A percentile compares a stretch with the other conserved stretches of the same genome.
Evolutionary conservation across 257 asterid genomes (phyloP).

Genomic region (Phtheirospermum japonicum): DNA sequence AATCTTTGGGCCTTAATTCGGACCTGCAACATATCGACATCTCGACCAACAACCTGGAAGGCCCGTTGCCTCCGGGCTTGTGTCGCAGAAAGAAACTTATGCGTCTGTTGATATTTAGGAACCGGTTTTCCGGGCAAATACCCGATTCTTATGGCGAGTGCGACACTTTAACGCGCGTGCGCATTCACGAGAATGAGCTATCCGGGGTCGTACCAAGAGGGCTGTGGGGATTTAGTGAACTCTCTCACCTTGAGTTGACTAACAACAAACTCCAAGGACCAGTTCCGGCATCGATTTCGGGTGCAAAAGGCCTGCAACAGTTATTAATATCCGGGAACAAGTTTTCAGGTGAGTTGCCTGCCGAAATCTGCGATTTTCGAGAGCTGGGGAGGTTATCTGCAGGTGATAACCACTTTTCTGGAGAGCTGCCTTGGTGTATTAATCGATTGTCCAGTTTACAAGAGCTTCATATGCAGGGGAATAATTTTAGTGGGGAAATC

Average conservation of each 20-base stretch:
- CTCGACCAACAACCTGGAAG: slow-evolving; percentile 58
- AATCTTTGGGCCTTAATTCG: slow-evolving; percentile 57
- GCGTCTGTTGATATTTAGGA: slow-evolving; percentile 42
- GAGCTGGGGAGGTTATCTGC: slow-evolving; percentile 44
- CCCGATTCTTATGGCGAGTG: slow-evolving; percentile 74
- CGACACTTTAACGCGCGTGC: slow-evolving; percentile 44
- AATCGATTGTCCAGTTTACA: slow-evolving; percentile 42
- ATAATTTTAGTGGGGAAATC: slow-evolving; percentile 53
- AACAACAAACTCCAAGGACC: slow-evolving; percentile 62
- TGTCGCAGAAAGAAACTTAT: slow-evolving; percentile 49
- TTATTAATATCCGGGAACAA: slow-evolving; percentile 52
- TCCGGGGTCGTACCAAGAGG: slow-evolving; percentile 57
- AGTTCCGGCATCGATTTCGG: slow-evolving; percentile 48
- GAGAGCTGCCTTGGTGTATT: slow-evolving; percentile 64
- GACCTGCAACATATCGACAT: slow-evolving; percentile 61
- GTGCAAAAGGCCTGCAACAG: slow-evolving; percentile 41
- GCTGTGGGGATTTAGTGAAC: slow-evolving; percentile 56
- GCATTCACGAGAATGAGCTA: slow-evolving; percentile 47
- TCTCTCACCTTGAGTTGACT: slow-evolving; percentile 47
- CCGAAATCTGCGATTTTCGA: slow-evolving; percentile 41
- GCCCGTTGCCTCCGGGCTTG: slow-evolving; percentile 60
- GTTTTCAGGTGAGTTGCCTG: slow-evolving; percentile 58
- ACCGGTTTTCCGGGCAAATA: slow-evolving; percentile 56
- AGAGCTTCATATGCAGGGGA: slow-evolving; percentile 59
- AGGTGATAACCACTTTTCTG: slow-evolving; percentile 54